Percentiles rank a stretch among this genome's conserved stretches.
Evolutionary conservation across 2,329 filamentous ascomycete species (phyloP).

Genomic region (Pseudogymnoascus sp.): DNA sequence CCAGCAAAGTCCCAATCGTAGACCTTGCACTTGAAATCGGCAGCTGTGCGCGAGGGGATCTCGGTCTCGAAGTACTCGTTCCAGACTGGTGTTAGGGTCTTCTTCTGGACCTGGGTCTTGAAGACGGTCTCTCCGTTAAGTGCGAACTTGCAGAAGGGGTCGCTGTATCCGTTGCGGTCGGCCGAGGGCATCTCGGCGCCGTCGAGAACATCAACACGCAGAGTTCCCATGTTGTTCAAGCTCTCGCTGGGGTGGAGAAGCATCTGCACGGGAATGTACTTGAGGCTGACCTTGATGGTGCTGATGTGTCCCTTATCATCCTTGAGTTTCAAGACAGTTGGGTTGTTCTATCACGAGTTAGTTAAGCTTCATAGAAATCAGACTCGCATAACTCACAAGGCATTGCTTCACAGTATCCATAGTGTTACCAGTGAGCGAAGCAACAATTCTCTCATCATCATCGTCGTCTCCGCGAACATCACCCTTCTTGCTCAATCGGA

Average conservation of each 20-base stretch:
- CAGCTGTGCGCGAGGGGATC: slow-evolving; percentile 74
- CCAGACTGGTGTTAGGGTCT: slow-evolving; percentile 90
- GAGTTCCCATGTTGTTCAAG: slow-evolving; percentile 96
- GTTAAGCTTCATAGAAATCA: slow-evolving; percentile 5
- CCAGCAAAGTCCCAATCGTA: slow-evolving; percentile 97
- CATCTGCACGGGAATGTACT: slow-evolving; percentile 94
- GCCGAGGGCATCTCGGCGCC: slow-evolving; percentile 82
- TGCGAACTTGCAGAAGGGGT: slow-evolving; percentile 93
- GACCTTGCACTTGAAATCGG: slow-evolving; percentile 75
- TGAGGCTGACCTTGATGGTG: slow-evolving; percentile 83
- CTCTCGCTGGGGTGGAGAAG: slow-evolving; percentile 87
- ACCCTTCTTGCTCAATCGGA: slow-evolving; percentile 75
- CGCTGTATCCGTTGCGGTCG: slow-evolving; percentile 92
- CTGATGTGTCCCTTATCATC: slow-evolving; percentile 68
- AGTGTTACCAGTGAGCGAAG: slow-evolving; percentile 77
- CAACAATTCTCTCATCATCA: slow-evolving; percentile 67
- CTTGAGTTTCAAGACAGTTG: slow-evolving; percentile 72
- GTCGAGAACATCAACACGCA: slow-evolving; percentile 89
- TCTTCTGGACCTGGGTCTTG: slow-evolving; percentile 96
- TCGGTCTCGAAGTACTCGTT: slow-evolving; percentile 90
- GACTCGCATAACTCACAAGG: slow-evolving; percentile 49
- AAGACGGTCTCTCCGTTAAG: slow-evolving; percentile 83
- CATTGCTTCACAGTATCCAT: slow-evolving; percentile 82
- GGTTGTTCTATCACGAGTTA: slow-evolving; percentile 63
- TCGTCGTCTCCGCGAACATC: slow-evolving; percentile 63